These are phyloP conservation scores for Papiliotrema flavescens DNA, from an alignment of 1,284 basidiomycete species.

Conservation along the genomic window DNA sequence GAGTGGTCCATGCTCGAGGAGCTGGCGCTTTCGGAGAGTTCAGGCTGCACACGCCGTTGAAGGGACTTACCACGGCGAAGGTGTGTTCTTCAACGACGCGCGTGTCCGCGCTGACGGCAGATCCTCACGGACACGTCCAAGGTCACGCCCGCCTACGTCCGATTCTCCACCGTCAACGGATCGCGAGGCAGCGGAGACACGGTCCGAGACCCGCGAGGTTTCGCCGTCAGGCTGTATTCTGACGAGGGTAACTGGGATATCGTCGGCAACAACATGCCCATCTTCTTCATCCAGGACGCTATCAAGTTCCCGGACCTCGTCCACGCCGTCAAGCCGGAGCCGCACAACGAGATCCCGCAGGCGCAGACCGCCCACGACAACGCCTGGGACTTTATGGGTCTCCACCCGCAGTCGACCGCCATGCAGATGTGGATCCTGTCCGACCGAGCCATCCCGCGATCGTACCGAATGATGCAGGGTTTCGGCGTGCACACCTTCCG, in stretches of 20 bases:
- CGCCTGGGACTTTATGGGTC: slow-evolving; percentile 67
- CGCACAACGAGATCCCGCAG: slow-evolving; percentile 62
- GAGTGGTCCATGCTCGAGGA: slow-evolving; percentile 69
- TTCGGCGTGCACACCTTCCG: slow-evolving; percentile 75
- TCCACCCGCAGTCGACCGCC: slow-evolving; percentile 59
- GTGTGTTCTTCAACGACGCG: slow-evolving; percentile 9
- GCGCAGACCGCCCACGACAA: slow-evolving; percentile 60
- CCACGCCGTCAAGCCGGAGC: slow-evolving; percentile 62
- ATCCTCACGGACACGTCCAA: slow-evolving; percentile 68
- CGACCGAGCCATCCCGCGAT: slow-evolving; percentile 74
- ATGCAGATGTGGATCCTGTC: slow-evolving; percentile 80
- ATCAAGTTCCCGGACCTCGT: slow-evolving; percentile 80
- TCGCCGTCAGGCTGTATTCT: slow-evolving; percentile 77
- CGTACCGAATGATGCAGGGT: slow-evolving; percentile 78
- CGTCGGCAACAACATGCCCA: slow-evolving; percentile 56
- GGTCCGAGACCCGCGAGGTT: slow-evolving; percentile 73
- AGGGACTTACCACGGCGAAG: slow-evolving; percentile 36
- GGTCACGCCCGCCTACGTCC: slow-evolving; percentile 68
- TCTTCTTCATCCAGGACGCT: slow-evolving; percentile 76
- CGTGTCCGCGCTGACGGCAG: slow-evolving; percentile 47
- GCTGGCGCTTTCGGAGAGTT: slow-evolving; percentile 76
- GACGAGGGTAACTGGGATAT: slow-evolving; percentile 77
- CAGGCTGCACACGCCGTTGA: slow-evolving; percentile 61
- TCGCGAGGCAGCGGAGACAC: slow-evolving; percentile 63
- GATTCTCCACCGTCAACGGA: slow-evolving; percentile 79